Percentiles rank a stretch among this genome's conserved stretches.
These are phyloP conservation scores for Talaromyces atroroseus DNA, from an alignment of 2,329 filamentous ascomycete species.

Conservation along the genomic window DNA sequence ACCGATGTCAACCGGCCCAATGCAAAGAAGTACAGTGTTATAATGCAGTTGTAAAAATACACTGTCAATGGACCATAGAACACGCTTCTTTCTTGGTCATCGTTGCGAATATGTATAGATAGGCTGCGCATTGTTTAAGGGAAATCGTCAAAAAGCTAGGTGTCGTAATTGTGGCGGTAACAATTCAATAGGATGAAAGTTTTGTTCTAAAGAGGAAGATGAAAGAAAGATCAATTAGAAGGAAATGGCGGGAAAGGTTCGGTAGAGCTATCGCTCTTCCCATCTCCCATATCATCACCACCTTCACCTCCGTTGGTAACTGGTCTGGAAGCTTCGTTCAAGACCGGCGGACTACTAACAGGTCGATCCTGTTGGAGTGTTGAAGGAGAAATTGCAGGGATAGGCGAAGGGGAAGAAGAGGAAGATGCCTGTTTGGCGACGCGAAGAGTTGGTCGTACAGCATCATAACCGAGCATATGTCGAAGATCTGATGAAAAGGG, in stretches of 20 bases:
- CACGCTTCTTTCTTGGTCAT: not conserved
- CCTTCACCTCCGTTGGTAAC: not conserved
- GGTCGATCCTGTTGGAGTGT: conserved; percentile 6
- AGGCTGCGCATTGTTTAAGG: not conserved
- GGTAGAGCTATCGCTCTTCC: not conserved
- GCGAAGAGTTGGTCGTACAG: not conserved
- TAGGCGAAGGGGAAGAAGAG: not conserved
- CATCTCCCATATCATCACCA: not conserved
- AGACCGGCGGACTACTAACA: conserved; percentile 12
- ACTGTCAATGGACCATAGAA: not conserved
- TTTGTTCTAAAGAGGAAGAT: not conserved
- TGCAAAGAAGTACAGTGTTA: not conserved
- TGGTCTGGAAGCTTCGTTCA: not conserved
- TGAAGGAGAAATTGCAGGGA: not conserved
- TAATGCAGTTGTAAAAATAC: not conserved
- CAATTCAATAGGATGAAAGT: not conserved
- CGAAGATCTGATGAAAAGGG: conserved; percentile 4
- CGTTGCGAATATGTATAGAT: not conserved
- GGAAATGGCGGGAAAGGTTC: conserved; percentile 12
- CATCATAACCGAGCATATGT: conserved; percentile 1
- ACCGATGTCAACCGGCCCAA: not conserved
- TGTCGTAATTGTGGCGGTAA: not conserved
- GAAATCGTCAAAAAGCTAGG: conserved; percentile 4
- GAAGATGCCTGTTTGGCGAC: not conserved
- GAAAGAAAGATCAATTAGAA: not conserved